Conservation (phyloP, 169 alveolate species). For the Plasmodium coatneyi region DNA sequence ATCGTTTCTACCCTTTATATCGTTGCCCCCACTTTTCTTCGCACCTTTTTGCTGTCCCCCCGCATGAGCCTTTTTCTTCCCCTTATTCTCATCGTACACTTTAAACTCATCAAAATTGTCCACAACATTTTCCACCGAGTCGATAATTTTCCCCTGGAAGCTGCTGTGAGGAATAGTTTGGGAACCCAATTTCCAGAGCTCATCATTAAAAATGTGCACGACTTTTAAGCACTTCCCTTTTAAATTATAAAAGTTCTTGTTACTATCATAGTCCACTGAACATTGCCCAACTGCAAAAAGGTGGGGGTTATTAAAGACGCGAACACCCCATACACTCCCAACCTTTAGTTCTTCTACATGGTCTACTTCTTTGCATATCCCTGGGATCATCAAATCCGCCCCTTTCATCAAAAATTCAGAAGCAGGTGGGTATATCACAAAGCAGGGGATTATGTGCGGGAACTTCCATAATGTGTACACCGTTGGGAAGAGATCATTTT, state of each 20-base stretch:
- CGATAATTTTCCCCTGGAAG: constrained; percentile 47
- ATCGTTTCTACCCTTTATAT: not conserved
- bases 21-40: not conserved
- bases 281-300: constrained; percentile 49
- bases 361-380: constrained; percentile 75
- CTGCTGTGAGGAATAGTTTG: constrained; percentile 52
- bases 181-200: constrained; percentile 65
- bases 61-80: not conserved
- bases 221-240: constrained; percentile 73
- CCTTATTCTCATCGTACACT: constrained; percentile 42
- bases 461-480: constrained; percentile 78
- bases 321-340: constrained; percentile 76
- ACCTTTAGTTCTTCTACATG: constrained; percentile 34
- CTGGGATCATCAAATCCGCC: constrained; percentile 82
- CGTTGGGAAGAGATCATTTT: constrained; percentile 43
- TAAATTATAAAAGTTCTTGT: constrained; percentile 21
- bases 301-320: constrained; percentile 74
- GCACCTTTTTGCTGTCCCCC: not conserved
- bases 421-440: constrained; percentile 76
- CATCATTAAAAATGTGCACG: constrained; percentile 72
- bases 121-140: constrained; percentile 46
- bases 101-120: constrained; percentile 36
- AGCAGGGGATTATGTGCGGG: constrained; percentile 71
- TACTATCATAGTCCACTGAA: constrained; percentile 42
- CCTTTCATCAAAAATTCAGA: constrained; percentile 77